Evolutionary conservation across 129 eudicot genomes (phyloP).

Genomic region (Silybum marianum): DNA sequence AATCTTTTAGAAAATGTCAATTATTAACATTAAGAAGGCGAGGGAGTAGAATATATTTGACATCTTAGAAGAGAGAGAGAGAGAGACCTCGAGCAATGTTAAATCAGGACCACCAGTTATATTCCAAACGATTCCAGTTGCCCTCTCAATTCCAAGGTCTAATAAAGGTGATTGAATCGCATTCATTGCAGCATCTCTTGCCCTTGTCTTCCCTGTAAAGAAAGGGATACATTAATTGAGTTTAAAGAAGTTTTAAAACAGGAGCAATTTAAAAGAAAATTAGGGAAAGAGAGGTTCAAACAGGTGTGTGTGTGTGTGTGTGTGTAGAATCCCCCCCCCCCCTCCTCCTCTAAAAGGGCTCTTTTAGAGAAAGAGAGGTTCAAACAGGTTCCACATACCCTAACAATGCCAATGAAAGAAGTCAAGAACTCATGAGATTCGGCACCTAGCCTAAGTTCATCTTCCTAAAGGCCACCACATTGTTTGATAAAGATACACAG

Average conservation of each 20-base stretch:
- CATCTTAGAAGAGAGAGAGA: conserved; percentile 7
- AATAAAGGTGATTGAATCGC: conserved; percentile 93
- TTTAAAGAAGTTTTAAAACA: neutral
- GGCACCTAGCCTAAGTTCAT: neutral
- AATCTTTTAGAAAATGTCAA: conserved; percentile 1
- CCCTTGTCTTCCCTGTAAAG: conserved; percentile 82
- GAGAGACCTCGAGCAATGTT: conserved; percentile 80
- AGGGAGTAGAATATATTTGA: neutral
- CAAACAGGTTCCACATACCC: neutral
- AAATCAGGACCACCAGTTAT: conserved; percentile 89
- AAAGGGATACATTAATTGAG: neutral
- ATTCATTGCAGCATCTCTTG: conserved; percentile 91
- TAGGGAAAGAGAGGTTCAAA: too few relatives aligned
- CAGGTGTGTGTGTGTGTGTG: too few relatives aligned
- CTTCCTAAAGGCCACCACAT: neutral
- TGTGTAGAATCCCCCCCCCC: neutral
- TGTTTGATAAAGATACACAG: neutral
- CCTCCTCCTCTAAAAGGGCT: neutral
- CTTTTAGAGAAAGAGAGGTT: neutral
- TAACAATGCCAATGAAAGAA: neutral
- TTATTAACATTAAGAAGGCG: neutral
- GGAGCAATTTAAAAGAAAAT: neutral
- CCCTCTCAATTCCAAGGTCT: conserved; percentile 91
- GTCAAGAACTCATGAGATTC: neutral
- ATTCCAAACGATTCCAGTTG: conserved; percentile 98